phyloP scores from a whole-genome alignment of 2,329 filamentous ascomycete species.

The Colletotrichum sp. region DNA sequence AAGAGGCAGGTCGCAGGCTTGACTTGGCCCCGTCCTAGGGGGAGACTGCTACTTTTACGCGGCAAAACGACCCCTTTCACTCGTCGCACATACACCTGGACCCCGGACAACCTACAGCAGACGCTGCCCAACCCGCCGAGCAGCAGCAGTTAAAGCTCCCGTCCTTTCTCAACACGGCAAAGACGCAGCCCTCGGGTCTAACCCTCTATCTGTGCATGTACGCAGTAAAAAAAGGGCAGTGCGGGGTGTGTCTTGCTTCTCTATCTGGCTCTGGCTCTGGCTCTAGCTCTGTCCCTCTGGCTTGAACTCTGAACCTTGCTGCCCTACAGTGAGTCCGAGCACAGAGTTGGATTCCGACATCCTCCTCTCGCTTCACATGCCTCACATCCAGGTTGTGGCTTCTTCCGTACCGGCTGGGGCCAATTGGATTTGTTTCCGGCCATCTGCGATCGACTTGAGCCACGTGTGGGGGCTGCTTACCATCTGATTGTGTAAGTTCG shows the following conservation, averaged over 20 bases:
- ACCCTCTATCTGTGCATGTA: not conserved
- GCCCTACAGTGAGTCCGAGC: slow-evolving; percentile 4
- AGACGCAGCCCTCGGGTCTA: not conserved
- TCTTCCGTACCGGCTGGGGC: not conserved
- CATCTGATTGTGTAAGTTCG: not conserved
- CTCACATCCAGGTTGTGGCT: not conserved
- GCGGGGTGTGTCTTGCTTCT: not conserved
- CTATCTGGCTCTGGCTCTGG: not conserved
- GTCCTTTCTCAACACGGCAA: not conserved
- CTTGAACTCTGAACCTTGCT: not conserved
- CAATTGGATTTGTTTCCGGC: not conserved
- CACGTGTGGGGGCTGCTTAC: not conserved
- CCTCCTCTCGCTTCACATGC: slow-evolving; percentile 1
- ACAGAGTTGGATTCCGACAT: not conserved
- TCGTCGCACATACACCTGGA: not conserved
- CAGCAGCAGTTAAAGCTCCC: not conserved
- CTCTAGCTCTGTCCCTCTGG: not conserved
- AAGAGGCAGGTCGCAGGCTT: not conserved
- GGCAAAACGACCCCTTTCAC: not conserved
- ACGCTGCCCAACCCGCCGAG: not conserved
- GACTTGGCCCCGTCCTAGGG: not conserved
- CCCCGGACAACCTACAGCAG: not conserved
- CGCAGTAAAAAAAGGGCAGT: not conserved
- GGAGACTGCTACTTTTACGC: not conserved
- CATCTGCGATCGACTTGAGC: not conserved